Conservation (phyloP, 1,139 yeast genomes). For the Debaryomyces sp. region DNA sequence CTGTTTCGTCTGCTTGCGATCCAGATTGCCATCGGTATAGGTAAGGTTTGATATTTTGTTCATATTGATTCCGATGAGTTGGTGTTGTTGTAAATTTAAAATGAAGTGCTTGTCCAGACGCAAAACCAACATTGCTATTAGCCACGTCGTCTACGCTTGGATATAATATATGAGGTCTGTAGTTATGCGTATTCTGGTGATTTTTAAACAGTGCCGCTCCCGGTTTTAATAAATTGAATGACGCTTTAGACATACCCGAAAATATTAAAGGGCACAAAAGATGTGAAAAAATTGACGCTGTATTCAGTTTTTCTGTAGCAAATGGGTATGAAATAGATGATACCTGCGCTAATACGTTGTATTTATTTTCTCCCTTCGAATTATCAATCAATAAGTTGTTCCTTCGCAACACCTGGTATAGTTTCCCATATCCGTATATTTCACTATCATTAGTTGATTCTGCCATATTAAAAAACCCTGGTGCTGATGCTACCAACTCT, state of each 20-base stretch:
- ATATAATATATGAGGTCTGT: slow-evolving; percentile 51
- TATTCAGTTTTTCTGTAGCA: slow-evolving; percentile 26
- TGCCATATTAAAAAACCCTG: slow-evolving; percentile 37
- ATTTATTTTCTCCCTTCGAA: slow-evolving; percentile 14
- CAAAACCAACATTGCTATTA: slow-evolving; percentile 44
- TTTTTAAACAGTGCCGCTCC: slow-evolving; percentile 28
- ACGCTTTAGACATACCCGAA: slow-evolving; percentile 12
- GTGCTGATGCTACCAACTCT: slow-evolving; percentile 60
- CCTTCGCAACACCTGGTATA: slow-evolving; percentile 43
- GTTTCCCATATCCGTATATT: slow-evolving; percentile 53
- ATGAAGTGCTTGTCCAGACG: slow-evolving; percentile 60
- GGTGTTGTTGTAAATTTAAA: slow-evolving; percentile 37
- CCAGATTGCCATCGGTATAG: slow-evolving; percentile 33
- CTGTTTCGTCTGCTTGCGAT: slow-evolving; percentile 21
- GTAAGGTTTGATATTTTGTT: slow-evolving; percentile 39
- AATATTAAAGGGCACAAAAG: slow-evolving; percentile 50
- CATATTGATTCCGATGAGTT: slow-evolving; percentile 28
- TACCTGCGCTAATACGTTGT: slow-evolving; percentile 53
- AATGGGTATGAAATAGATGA: slow-evolving; percentile 65
- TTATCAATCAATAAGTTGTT: slow-evolving; percentile 31
- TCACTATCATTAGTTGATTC: slow-evolving; percentile 18
- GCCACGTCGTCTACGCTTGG: slow-evolving; percentile 58
- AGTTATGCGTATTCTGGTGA: slow-evolving; percentile 32
- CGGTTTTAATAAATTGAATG: slow-evolving; percentile 26
- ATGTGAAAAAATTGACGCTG: slow-evolving; percentile 58